Evolutionary conservation across 139 green algal genomes (phyloP).

Genomic region (Chlorella sorokiniana): DNA sequence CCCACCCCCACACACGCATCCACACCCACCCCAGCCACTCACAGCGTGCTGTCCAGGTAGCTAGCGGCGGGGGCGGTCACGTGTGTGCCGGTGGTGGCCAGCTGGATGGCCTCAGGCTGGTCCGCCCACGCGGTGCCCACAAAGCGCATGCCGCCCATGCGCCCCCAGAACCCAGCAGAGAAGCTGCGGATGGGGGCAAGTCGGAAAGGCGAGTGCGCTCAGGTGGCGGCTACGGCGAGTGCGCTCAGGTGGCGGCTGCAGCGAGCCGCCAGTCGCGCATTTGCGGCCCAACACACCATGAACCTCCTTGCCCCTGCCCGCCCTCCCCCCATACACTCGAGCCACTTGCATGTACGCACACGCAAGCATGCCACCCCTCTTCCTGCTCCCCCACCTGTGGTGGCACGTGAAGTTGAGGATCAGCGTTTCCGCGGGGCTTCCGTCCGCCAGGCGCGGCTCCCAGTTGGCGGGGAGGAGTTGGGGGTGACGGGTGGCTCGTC

Average conservation of each 20-base stretch:
- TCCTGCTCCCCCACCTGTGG: not conserved
- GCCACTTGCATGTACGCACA: no score
- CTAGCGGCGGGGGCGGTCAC: not conserved
- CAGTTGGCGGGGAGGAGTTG: slow-evolving; percentile 9
- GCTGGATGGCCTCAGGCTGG: not conserved
- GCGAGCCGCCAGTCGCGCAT: no score
- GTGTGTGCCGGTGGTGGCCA: not conserved
- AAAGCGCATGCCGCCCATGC: slow-evolving; percentile 8
- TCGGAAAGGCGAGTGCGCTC: not conserved
- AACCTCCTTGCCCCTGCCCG: no score
- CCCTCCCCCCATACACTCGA: no score
- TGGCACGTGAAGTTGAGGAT: slow-evolving; percentile 9
- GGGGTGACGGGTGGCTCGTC: not conserved
- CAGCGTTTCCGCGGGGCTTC: not conserved
- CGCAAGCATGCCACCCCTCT: no score
- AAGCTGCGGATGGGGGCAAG: not conserved
- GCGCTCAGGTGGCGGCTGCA: no score
- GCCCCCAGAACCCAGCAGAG: not conserved
- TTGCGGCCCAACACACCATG: no score
- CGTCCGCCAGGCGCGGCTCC: not conserved
- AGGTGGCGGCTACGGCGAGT: no score
- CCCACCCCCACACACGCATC: not conserved
- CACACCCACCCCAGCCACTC: not conserved
- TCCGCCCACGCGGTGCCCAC: not conserved
- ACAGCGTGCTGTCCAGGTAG: not conserved